Percentiles rank a stretch among this genome's conserved stretches.
phyloP scores from a whole-genome alignment of 768 basidiomycete species.

The Psilocybe tampanensis region DNA sequence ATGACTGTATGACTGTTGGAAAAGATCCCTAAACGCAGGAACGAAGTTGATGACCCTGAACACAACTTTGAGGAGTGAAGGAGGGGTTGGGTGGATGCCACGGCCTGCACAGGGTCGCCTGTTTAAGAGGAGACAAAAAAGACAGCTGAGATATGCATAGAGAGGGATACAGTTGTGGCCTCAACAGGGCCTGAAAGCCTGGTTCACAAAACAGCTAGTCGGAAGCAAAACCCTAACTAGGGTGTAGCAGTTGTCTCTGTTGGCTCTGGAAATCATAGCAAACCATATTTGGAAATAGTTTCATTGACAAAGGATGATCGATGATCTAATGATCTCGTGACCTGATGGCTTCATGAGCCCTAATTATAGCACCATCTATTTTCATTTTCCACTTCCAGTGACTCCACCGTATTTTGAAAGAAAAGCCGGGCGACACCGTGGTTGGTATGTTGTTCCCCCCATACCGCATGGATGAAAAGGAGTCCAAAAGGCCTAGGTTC shows the following conservation, averaged over 20 bases:
- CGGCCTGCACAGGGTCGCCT: not conserved
- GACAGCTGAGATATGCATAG: not conserved
- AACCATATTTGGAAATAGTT: not conserved
- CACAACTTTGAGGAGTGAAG: too few species aligned
- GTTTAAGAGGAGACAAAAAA: not conserved
- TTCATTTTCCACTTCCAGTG: not conserved
- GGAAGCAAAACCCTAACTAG: not conserved
- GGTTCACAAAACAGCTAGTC: not conserved
- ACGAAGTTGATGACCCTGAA: too few species aligned
- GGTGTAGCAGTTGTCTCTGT: not conserved
- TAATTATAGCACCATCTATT: slow-evolving; percentile 1
- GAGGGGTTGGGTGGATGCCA: not conserved
- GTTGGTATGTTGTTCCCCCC: not conserved
- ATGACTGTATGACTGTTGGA: not conserved
- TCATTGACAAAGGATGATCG: too few species aligned
- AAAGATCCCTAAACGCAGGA: not conserved
- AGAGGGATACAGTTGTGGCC: too few species aligned
- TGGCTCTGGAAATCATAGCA: not conserved
- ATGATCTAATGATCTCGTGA: too few species aligned
- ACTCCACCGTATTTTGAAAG: not conserved
- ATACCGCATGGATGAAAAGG: not conserved
- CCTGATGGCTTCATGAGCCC: not conserved
- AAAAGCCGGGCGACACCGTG: not conserved
- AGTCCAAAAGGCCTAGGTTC: not conserved
- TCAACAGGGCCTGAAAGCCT: not conserved